Conservation (phyloP, 2,329 filamentous ascomycete species). For the Alternaria triticina region DNA sequence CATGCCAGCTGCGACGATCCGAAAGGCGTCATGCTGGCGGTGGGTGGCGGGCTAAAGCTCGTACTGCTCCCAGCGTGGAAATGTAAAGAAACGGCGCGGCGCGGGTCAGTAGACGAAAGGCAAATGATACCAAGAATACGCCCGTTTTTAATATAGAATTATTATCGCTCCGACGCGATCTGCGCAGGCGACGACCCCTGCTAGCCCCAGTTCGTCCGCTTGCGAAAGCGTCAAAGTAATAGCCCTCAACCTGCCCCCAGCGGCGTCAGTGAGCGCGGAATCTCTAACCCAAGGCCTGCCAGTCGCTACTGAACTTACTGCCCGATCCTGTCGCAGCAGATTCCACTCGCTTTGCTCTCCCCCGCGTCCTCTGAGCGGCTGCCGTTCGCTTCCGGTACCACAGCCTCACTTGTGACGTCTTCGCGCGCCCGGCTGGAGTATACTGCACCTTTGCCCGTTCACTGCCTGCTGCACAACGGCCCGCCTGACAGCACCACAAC, state of each 20-base stretch:
- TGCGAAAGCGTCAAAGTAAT: constrained; percentile 23
- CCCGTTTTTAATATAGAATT: constrained; percentile 29
- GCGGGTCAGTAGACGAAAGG: constrained; percentile 13
- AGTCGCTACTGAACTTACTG: constrained; percentile 21
- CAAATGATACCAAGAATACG: constrained; percentile 9
- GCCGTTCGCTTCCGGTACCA: constrained; percentile 20
- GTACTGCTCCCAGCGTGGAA: neutral
- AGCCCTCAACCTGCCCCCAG: constrained; percentile 18
- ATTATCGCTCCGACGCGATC: constrained; percentile 28
- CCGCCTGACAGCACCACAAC: constrained; percentile 20
- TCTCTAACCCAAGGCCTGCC: constrained; percentile 22
- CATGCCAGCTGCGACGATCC: constrained; percentile 10
- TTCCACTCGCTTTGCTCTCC: constrained; percentile 14
- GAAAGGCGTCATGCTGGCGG: constrained; percentile 18
- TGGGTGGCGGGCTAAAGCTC: constrained; percentile 7
- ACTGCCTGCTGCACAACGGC: constrained; percentile 19
- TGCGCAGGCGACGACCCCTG: constrained; percentile 25
- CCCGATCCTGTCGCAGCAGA: constrained; percentile 1
- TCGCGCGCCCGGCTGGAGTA: constrained; percentile 10
- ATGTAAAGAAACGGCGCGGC: constrained; percentile 10
- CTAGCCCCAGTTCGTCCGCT: constrained; percentile 30
- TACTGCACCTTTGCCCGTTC: neutral
- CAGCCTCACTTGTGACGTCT: constrained; percentile 31
- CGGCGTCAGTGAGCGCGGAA: constrained; percentile 14
- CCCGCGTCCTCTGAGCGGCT: neutral